These are phyloP conservation scores for Globisporangium parvum DNA, from an alignment of 352 stramenopile species.

Conservation along the genomic window DNA sequence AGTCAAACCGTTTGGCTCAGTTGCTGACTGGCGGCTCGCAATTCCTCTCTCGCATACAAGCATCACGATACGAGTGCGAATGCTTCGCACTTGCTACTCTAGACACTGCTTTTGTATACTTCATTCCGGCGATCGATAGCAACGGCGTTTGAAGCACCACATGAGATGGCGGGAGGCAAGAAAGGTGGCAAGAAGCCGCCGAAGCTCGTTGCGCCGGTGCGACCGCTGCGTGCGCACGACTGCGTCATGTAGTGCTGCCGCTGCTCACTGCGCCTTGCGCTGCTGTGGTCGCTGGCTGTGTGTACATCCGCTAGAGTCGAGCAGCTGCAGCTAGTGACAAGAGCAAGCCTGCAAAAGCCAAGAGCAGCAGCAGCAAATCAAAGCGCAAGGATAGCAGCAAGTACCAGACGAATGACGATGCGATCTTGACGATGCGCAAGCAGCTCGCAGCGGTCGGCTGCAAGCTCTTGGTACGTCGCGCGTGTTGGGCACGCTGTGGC, in stretches of 20 bases:
- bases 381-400: slow-evolving; percentile 8
- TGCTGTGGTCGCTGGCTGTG: background rate
- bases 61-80: no score
- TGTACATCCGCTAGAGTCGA: background rate
- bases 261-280: background rate
- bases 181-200: slow-evolving; percentile 28
- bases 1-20: background rate
- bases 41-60: no score
- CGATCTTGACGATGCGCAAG: slow-evolving; percentile 47
- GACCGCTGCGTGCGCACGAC: background rate
- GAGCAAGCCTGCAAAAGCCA: slow-evolving; percentile 5
- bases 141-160: no score
- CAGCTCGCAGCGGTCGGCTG: slow-evolving; percentile 49
- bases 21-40: no score
- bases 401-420: slow-evolving; percentile 36
- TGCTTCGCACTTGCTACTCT: no score
- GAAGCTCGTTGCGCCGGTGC: slow-evolving; percentile 15
- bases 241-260: background rate
- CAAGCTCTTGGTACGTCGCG: slow-evolving; percentile 44
- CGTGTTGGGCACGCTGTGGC: background rate
- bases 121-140: no score
- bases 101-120: no score
- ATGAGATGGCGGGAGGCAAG: slow-evolving; percentile 14
- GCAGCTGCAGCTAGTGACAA: slow-evolving; percentile 9
- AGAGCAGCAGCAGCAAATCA: background rate